A percentile compares a stretch with the other conserved stretches of the same genome.
These are phyloP conservation scores for Sherardia arvensis DNA, from an alignment of 257 asterid genomes.

Conservation along the genomic window DNA sequence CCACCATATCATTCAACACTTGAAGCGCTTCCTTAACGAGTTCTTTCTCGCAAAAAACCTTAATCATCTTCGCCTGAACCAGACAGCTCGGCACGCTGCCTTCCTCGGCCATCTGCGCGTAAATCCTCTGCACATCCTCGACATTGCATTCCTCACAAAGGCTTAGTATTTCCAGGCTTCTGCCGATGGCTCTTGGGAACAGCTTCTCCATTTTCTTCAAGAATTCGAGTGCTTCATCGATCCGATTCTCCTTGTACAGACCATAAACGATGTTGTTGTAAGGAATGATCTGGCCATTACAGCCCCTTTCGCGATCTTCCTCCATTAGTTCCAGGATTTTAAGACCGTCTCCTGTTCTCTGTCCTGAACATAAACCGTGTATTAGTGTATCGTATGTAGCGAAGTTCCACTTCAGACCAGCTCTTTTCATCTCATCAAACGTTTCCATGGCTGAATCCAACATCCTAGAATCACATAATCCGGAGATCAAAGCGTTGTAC, in stretches of 20 bases:
- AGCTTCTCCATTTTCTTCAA: conserved; percentile 35
- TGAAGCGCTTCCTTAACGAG: conserved; percentile 51
- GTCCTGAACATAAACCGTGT: conserved; percentile 51
- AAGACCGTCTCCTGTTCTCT: conserved; percentile 49
- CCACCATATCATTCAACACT: conserved; percentile 50
- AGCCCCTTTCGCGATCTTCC: conserved; percentile 24
- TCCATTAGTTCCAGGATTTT: conserved; percentile 57
- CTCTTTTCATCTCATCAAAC: conserved; percentile 78
- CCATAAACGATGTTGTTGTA: conserved; percentile 74
- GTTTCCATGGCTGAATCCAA: conserved; percentile 63
- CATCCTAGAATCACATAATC: conserved; percentile 49
- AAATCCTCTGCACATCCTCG: conserved; percentile 38
- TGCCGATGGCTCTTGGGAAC: conserved; percentile 58
- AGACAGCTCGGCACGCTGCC: conserved; percentile 56
- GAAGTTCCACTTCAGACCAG: conserved; percentile 43
- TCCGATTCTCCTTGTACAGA: conserved; percentile 41
- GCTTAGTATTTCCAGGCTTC: conserved; percentile 32
- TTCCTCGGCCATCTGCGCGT: conserved; percentile 41
- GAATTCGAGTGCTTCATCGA: conserved; percentile 45
- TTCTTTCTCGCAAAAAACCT: conserved; percentile 34
- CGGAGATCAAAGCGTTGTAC: conserved; percentile 55
- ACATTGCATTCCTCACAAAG: conserved; percentile 27
- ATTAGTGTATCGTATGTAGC: conserved; percentile 51
- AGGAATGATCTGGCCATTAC: conserved; percentile 34
- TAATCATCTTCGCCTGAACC: conserved; percentile 44